Conservation (phyloP, 2,329 filamentous ascomycete species). For the Massarina eburnea region DNA sequence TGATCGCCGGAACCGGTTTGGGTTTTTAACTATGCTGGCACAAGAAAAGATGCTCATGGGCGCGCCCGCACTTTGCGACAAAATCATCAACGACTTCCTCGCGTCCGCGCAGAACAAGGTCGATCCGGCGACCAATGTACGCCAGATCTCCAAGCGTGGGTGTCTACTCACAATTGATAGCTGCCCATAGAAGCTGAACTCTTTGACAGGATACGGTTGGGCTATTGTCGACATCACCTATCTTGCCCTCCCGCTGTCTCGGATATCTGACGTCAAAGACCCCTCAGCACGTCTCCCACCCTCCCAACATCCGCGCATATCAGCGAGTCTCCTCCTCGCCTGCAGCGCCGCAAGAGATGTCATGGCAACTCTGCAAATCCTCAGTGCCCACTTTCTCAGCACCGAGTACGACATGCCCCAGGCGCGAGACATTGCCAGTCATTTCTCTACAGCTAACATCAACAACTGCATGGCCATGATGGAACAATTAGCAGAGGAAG, state of each 20-base stretch:
- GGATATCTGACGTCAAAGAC: slow-evolving; percentile 28
- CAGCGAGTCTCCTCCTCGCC: slow-evolving; percentile 25
- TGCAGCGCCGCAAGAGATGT: slow-evolving; percentile 31
- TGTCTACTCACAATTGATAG: not conserved
- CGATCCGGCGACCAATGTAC: slow-evolving; percentile 20
- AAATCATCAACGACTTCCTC: slow-evolving; percentile 29
- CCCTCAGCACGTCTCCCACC: slow-evolving; percentile 21
- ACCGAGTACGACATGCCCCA: slow-evolving; percentile 7
- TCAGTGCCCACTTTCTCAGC: slow-evolving; percentile 27
- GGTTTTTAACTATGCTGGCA: slow-evolving; percentile 21
- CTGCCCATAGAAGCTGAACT: slow-evolving; percentile 3
- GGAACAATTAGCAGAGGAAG: slow-evolving; percentile 18
- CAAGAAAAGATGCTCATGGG: slow-evolving; percentile 19
- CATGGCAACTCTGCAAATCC: slow-evolving; percentile 30
- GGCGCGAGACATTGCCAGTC: slow-evolving; percentile 16
- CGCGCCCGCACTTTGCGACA: slow-evolving; percentile 18
- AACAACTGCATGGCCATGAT: slow-evolving; percentile 20
- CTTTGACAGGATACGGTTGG: slow-evolving; percentile 26
- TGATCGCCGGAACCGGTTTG: slow-evolving; percentile 22
- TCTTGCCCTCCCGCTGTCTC: slow-evolving; percentile 27
- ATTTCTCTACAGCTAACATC: slow-evolving; percentile 22
- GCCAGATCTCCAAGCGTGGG: slow-evolving; percentile 24
- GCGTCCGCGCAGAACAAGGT: slow-evolving; percentile 16
- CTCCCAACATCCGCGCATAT: slow-evolving; percentile 23
- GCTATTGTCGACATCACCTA: slow-evolving; percentile 25